A percentile compares a stretch with the other conserved stretches of the same genome.
Conservation (phyloP, 257 asterid genomes). For the Haberlea rhodopensis region DNA sequence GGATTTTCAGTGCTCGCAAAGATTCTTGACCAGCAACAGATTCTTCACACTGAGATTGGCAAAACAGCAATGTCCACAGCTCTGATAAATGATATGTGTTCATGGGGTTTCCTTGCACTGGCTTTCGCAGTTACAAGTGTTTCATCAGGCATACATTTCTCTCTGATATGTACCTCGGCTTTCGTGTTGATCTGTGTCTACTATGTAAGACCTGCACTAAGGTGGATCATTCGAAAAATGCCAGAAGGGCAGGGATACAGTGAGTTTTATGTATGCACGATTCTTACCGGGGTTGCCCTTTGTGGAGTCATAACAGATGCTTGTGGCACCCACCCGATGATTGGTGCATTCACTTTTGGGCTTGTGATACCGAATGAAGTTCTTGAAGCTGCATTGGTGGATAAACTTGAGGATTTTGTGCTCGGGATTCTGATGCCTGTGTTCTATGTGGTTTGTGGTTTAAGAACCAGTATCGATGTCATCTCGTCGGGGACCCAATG, state of each 20-base stretch:
- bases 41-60: constrained; percentile 69
- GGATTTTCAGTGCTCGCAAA: constrained; percentile 56
- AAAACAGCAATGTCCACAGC: constrained; percentile 61
- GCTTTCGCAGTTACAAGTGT: constrained; percentile 44
- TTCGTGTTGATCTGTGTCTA: constrained; percentile 39
- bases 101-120: constrained; percentile 65
- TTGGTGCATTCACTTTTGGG: constrained; percentile 84
- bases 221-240: constrained; percentile 58
- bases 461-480: constrained; percentile 48
- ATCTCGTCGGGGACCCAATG: constrained; percentile 23
- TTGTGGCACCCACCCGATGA: constrained; percentile 86
- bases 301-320: constrained; percentile 60
- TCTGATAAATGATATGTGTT: constrained; percentile 46
- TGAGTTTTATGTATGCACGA: constrained; percentile 67
- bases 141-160: constrained; percentile 30
- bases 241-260: constrained; percentile 87
- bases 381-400: constrained; percentile 63
- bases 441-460: constrained; percentile 73
- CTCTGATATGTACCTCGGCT: constrained; percentile 44
- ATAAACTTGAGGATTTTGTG: constrained; percentile 74
- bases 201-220: constrained; percentile 56
- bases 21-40: constrained; percentile 61
- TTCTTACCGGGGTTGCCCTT: constrained; percentile 50
- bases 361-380: constrained; percentile 66
- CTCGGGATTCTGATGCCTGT: constrained; percentile 77